Evolutionary conservation across 2,329 filamentous ascomycete genomes (phyloP), one percentile per base, ranked within the genome.

Genomic region (Colletotrichum cuscutae): DNA sequence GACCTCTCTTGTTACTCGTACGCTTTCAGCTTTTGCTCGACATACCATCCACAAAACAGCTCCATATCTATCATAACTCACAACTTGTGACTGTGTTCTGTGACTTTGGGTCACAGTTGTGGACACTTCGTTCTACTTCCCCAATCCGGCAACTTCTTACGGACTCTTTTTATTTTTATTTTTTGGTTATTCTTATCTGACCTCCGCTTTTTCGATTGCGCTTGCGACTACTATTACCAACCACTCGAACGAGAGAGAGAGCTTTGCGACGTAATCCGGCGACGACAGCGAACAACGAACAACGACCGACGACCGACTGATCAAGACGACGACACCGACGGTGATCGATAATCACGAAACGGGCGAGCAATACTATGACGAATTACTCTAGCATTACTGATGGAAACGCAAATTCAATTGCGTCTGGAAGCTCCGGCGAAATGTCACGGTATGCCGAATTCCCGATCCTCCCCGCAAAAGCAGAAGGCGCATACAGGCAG

Each of bases 311-410:
- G 24, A 46, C 32, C 15, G 4, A 59, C 54, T 35, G 35, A 52
- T 22, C 22, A 19, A 60, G 9, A 72, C 69, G 37, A 42, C 37
- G 64, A 52, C 64, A 49, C 42, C 54, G 71, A 74, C 63, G 56
- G 42, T 60, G 59, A 63, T 26, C 62, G 53, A 64, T 58, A 28
- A 26, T 42, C 37, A 63, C n/a, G 26, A 32, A 65, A 28, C 54
- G 12, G 22, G 52, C 26, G 46, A 56, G 35, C 11, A 61, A 52
- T 73, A 73, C 56, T 73, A 90, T 90, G 89, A 85, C 86, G 79
- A 86, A 85, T 76, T 89, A 90, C 79, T 86, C 84, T 66, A 86
- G 85, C 68, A 86, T 90, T 73, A 79, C 86, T 80, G 82, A 87
- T 86, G 86, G 82, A 79, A 84, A 80, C 78, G 80, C 81, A 65